Evolutionary conservation across 169 alveolate species (phyloP), one percentile per base, ranked within the genome.

Genomic region (Eimeria sp.): DNA sequence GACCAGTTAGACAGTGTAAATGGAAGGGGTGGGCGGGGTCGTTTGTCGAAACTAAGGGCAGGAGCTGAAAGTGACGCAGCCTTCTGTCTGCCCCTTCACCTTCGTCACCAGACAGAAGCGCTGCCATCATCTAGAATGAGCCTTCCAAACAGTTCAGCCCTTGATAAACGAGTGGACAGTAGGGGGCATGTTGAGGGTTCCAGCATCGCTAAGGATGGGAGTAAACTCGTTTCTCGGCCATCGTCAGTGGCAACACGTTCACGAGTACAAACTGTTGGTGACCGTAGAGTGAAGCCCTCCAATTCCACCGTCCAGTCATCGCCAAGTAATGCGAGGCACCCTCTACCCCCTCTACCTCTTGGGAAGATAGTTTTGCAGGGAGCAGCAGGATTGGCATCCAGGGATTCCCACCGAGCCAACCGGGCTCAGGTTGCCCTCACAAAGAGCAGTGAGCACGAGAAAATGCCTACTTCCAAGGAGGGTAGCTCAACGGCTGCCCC

Each of bases 171-270:
- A 54, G 18, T 40, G 11, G 91, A 60, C 91, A 85, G 62, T 49
- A 60, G 40, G 46, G 52, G 62, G n/a, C 62, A 37, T 46, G 62
- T 20, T 33, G 71, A 46, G n/a, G 83, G 56, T 37, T 27, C 56
- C 52, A 62, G 58, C 82, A 33, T 54, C 82, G 68, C 62, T 46
- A 87, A 66, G 68, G 64, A 87, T 18, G 94, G 94, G 49, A 87
- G n/a, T 83, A 87, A 66, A 62, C 78, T 62, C 6, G 83, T 66
- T 13, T 66, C 71, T 4, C 68, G 83, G 16, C 66, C 94, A 43
- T 18, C 94, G 6, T 62, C 82, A 46, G 94, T 66, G 4, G 80
- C 94, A 87, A 18, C 71, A 37, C 82, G 46, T 66, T 74, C 83
- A 43, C 43, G 60, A 64, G 20, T 64, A 11, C 94, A 87, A 46